phyloP scores from a whole-genome alignment of 768 basidiomycete genomes.

The Agrocybe pediades region DNA sequence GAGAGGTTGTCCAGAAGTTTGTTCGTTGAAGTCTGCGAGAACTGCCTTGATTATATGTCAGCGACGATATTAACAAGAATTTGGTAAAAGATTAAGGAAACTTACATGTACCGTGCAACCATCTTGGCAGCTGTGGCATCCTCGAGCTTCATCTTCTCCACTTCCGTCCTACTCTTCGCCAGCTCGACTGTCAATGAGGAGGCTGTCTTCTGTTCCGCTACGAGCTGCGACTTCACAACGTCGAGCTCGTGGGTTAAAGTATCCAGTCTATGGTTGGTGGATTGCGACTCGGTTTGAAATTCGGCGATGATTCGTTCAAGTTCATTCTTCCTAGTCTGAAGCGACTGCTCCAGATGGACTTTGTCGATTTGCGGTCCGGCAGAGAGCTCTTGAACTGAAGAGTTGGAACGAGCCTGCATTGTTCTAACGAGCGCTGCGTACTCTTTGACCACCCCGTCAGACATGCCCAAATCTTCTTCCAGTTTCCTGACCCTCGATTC shows the following conservation, averaged over 20 bases:
- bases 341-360: slow-evolving; percentile 7
- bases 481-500: slow-evolving; percentile 44
- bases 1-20: slow-evolving; percentile 62
- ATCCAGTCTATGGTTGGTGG: slow-evolving; percentile 43
- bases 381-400: slow-evolving; percentile 27
- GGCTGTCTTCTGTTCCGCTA: slow-evolving; percentile 45
- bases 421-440: slow-evolving; percentile 76
- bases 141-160: slow-evolving; percentile 59
- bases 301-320: slow-evolving; percentile 27
- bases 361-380: neutral
- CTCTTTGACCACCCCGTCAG: slow-evolving; percentile 66
- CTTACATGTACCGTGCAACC: slow-evolving; percentile 85
- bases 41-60: slow-evolving; percentile 55
- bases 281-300: slow-evolving; percentile 49
- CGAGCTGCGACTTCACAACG: slow-evolving; percentile 38
- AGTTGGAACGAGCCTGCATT: slow-evolving; percentile 41
- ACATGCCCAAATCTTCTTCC: slow-evolving; percentile 60
- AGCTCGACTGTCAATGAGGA: slow-evolving; percentile 47
- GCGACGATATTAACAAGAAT: neutral
- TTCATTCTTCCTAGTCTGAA: slow-evolving; percentile 1
- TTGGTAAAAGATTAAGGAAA: slow-evolving; percentile 8
- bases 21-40: slow-evolving; percentile 76
- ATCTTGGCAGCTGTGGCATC: slow-evolving; percentile 80
- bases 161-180: slow-evolving; percentile 46
- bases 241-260: slow-evolving; percentile 47